Conservation (phyloP, 441 rosid genomes). For the Pelargonium fulgidum region DNA sequence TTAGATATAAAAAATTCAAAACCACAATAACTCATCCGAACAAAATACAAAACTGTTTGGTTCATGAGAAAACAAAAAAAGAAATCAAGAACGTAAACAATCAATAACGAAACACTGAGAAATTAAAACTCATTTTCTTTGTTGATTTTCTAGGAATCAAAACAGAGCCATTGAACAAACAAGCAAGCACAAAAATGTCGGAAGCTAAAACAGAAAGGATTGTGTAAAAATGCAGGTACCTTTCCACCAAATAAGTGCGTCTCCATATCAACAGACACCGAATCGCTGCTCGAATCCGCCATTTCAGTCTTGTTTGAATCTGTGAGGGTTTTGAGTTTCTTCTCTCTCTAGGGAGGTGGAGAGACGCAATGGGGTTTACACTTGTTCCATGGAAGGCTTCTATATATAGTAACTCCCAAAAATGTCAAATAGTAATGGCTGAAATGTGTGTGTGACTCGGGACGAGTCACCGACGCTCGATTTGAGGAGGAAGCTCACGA, state of each 20-base stretch:
- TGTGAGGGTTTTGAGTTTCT: background rate
- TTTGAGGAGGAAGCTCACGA: background rate
- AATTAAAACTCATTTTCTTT: background rate
- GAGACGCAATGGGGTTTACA: background rate
- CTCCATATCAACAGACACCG: conserved; percentile 28
- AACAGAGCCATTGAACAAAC: background rate
- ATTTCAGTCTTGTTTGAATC: background rate
- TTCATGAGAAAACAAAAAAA: background rate
- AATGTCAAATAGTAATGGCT: background rate
- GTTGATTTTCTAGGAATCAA: background rate
- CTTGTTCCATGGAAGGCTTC: background rate
- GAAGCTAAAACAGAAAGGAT: too few relatives aligned
- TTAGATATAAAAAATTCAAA: background rate
- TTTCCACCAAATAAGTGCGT: conserved; percentile 20
- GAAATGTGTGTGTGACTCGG: conserved; percentile 3
- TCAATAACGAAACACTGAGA: too few relatives aligned
- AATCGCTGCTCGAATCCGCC: conserved; percentile 30
- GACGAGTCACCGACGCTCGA: conserved; percentile 11
- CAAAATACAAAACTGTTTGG: background rate
- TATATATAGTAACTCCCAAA: conserved; percentile 4
- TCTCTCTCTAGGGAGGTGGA: background rate
- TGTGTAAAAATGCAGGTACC: conserved; percentile 21
- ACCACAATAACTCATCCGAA: background rate
- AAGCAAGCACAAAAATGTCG: background rate
- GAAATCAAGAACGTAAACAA: too few relatives aligned